Percentiles rank a stretch among this genome's conserved stretches.
phyloP scores from a whole-genome alignment of 2,329 filamentous ascomycete genomes.

The Arthroderma sp. region DNA sequence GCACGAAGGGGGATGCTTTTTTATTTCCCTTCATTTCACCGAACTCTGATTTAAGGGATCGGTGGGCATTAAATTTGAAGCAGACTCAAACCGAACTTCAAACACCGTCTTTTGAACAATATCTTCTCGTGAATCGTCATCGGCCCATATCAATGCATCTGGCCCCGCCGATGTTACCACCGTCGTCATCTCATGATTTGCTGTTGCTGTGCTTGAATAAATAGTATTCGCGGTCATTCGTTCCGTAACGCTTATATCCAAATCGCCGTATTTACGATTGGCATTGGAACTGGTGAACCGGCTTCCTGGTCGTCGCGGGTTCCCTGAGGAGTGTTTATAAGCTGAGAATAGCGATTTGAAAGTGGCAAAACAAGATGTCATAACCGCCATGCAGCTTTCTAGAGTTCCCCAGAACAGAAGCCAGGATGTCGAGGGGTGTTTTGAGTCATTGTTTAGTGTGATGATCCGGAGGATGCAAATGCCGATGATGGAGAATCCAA shows the following conservation, averaged over 20 bases:
- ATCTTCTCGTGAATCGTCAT: conserved; percentile 6
- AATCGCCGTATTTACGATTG: not conserved
- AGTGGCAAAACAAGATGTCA: conserved; percentile 7
- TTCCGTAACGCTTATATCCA: conserved; percentile 2
- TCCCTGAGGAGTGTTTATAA: conserved; percentile 5
- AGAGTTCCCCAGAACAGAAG: conserved; percentile 9
- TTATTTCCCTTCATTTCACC: conserved; percentile 7
- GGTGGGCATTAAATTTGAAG: not conserved
- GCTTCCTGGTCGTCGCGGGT: not conserved
- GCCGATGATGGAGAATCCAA: conserved; percentile 7
- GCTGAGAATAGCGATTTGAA: conserved; percentile 9
- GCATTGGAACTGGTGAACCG: not conserved
- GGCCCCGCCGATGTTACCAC: conserved; percentile 4
- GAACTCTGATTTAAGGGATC: no score
- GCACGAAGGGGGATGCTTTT: not conserved
- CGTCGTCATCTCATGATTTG: conserved; percentile 3
- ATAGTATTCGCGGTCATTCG: not conserved
- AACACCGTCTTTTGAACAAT: conserved; percentile 6
- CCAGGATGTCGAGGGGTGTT: conserved; percentile 7
- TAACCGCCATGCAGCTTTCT: conserved; percentile 7
- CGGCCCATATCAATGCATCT: conserved; percentile 1
- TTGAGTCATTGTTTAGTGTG: conserved; percentile 3
- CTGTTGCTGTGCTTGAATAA: not conserved
- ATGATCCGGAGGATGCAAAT: conserved; percentile 8
- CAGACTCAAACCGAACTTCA: conserved; percentile 4